A percentile compares a stretch with the other conserved stretches of the same genome.
Evolutionary conservation across 2,329 filamentous ascomycete species (phyloP).

Genomic region (Cladosporium sp.): DNA sequence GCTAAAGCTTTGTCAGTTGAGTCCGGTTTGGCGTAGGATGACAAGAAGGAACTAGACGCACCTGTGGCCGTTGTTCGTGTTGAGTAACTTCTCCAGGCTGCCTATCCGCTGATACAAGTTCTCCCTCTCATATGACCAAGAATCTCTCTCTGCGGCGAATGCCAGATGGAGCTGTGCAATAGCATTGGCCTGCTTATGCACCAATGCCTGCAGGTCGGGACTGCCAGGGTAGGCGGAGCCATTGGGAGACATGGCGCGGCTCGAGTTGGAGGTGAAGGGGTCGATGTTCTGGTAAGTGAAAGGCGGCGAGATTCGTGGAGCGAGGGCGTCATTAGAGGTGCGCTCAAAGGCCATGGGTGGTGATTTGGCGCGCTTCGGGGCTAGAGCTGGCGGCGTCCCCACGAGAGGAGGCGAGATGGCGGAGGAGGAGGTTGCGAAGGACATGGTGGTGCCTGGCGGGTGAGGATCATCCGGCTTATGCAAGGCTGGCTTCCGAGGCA

Average conservation of each 20-base stretch:
- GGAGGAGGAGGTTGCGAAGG: conserved; percentile 6
- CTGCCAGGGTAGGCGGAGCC: conserved; percentile 10
- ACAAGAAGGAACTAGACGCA: conserved; percentile 20
- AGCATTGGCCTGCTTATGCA: conserved; percentile 37
- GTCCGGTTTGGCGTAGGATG: neutral
- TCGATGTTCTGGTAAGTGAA: conserved; percentile 20
- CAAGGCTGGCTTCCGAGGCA: neutral
- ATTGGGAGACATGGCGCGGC: conserved; percentile 27
- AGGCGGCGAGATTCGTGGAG: conserved; percentile 26
- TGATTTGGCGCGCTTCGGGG: conserved; percentile 30
- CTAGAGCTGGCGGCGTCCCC: neutral
- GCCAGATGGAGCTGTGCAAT: conserved; percentile 36
- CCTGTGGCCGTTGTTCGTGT: conserved; percentile 37
- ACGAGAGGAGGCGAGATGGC: conserved; percentile 3
- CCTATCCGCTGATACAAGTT: conserved; percentile 36
- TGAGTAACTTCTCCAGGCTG: conserved; percentile 37
- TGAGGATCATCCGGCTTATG: neutral
- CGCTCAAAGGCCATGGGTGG: conserved; percentile 38
- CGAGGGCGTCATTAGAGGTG: conserved; percentile 38
- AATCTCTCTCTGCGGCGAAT: conserved; percentile 37
- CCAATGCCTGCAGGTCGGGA: conserved; percentile 33
- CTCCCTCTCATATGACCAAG: conserved; percentile 37
- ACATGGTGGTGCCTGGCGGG: conserved; percentile 13
- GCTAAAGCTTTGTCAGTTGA: conserved; percentile 23
- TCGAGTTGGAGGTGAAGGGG: conserved; percentile 21